phyloP scores from a whole-genome alignment of 2,329 filamentous ascomycete species.

The Aspergillus eucalypticola region DNA sequence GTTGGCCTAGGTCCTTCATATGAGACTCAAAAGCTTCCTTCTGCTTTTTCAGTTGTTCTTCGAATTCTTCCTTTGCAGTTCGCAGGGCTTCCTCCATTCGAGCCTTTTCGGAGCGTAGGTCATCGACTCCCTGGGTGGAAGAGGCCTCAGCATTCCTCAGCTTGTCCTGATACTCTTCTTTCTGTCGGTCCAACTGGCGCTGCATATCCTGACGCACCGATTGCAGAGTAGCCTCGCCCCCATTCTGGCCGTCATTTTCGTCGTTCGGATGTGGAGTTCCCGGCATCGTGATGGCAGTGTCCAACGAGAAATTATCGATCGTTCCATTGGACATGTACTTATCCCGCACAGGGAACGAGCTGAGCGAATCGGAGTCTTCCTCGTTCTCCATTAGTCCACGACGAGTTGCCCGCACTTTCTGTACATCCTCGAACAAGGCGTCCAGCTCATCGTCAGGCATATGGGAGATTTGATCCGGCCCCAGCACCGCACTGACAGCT shows the following conservation, averaged over 20 bases:
- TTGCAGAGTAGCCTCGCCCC: slow-evolving; percentile 62
- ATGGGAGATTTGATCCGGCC: slow-evolving; percentile 83
- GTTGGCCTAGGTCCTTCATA: slow-evolving; percentile 69
- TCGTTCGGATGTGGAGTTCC: slow-evolving; percentile 78
- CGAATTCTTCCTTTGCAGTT: slow-evolving; percentile 82
- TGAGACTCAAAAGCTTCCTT: slow-evolving; percentile 82
- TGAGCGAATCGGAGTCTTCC: slow-evolving; percentile 85
- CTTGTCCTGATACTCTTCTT: slow-evolving; percentile 77
- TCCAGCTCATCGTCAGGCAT: slow-evolving; percentile 94
- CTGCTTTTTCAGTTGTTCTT: slow-evolving; percentile 79
- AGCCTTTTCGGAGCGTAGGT: slow-evolving; percentile 77
- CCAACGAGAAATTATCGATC: slow-evolving; percentile 91
- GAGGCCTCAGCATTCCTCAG: slow-evolving; percentile 73
- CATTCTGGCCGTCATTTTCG: slow-evolving; percentile 58
- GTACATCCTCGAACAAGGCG: slow-evolving; percentile 88
- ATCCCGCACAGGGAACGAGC: slow-evolving; percentile 83
- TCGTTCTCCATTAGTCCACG: slow-evolving; percentile 65
- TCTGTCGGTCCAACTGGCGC: slow-evolving; percentile 76
- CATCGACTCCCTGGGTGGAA: slow-evolving; percentile 72
- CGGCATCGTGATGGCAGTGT: slow-evolving; percentile 91
- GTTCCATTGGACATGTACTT: slow-evolving; percentile 96
- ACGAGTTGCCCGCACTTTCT: slow-evolving; percentile 79
- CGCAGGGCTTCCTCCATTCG: slow-evolving; percentile 81
- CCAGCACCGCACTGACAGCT: slow-evolving; percentile 86
- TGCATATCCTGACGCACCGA: slow-evolving; percentile 82